A percentile compares a stretch with the other conserved stretches of the same genome.
phyloP scores from a whole-genome alignment of 305 asterid species.

The Solanum hybrid region DNA sequence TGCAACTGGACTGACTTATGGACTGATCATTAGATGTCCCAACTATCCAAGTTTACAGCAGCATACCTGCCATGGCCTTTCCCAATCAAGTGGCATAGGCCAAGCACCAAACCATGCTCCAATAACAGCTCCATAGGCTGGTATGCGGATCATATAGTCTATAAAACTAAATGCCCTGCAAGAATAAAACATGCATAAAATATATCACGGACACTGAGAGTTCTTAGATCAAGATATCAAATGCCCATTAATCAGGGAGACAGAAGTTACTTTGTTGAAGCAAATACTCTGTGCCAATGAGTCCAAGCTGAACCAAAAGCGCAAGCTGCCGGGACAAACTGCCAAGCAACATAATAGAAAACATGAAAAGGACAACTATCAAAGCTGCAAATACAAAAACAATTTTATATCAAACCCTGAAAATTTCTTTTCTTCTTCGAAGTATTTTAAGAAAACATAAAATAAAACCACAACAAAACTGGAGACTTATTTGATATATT shows the following conservation, averaged over 20 bases:
- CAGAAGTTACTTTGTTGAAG: constrained; percentile 48
- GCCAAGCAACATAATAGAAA: constrained; percentile 13
- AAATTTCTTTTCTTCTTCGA: not conserved
- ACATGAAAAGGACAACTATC: not conserved
- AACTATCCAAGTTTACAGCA: not conserved
- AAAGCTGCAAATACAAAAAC: not conserved
- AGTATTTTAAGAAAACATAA: not conserved
- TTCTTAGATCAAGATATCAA: not conserved
- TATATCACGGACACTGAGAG: not conserved
- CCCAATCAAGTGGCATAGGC: constrained; percentile 98
- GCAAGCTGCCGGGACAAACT: constrained; percentile 81
- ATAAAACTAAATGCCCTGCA: constrained; percentile 2
- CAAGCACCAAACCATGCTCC: constrained; percentile 98
- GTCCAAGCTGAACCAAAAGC: constrained; percentile 72
- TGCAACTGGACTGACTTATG: not conserved
- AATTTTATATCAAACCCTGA: not conserved
- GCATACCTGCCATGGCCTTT: constrained; percentile 73
- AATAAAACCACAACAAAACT: not conserved
- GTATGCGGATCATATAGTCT: constrained; percentile 59
- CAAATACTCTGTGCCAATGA: constrained; percentile 70
- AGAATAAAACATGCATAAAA: not conserved
- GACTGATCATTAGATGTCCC: not conserved
- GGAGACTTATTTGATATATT: not conserved
- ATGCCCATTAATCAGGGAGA: not conserved
- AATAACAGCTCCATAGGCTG: constrained; percentile 81